Percentiles rank a stretch among this genome's conserved stretches.
Evolutionary conservation across 208 protist genomes (phyloP).

Genomic region (Leishmania tarentolae): DNA sequence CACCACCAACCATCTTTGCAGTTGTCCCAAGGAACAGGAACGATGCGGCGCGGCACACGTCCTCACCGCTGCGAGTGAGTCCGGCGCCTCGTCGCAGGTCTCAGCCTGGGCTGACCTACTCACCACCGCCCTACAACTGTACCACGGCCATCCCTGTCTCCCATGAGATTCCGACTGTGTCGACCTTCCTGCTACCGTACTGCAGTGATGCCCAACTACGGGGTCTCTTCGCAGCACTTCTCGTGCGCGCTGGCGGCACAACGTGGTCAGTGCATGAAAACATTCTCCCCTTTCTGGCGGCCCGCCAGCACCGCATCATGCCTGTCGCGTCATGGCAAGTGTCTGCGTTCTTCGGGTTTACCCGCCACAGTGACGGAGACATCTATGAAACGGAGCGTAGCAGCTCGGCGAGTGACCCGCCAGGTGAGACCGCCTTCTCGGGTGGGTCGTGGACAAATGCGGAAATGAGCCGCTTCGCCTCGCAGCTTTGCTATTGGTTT

Average conservation of each 20-base stretch:
- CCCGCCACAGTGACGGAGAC: background rate
- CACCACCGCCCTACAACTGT: background rate
- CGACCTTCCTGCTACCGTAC: slow-evolving; percentile 6
- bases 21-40: background rate
- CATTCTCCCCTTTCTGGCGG: slow-evolving; percentile 21
- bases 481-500: slow-evolving; percentile 22
- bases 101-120: background rate
- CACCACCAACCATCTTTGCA: background rate
- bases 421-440: background rate
- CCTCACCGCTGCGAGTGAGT: background rate
- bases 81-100: background rate
- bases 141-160: background rate
- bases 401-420: background rate
- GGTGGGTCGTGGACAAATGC: background rate
- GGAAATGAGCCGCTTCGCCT: slow-evolving; percentile 9
- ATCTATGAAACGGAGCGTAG: background rate
- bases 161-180: background rate
- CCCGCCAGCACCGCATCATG: slow-evolving; percentile 9
- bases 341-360: slow-evolving; percentile 6
- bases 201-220: slow-evolving; percentile 5
- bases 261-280: slow-evolving; percentile 15
- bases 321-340: slow-evolving; percentile 1
- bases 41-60: background rate
- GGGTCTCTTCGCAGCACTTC: slow-evolving; percentile 5
- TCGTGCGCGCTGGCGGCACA: background rate